Conservation (phyloP, 2,329 filamentous ascomycete species). For the Penicillium capsulatum region DNA sequence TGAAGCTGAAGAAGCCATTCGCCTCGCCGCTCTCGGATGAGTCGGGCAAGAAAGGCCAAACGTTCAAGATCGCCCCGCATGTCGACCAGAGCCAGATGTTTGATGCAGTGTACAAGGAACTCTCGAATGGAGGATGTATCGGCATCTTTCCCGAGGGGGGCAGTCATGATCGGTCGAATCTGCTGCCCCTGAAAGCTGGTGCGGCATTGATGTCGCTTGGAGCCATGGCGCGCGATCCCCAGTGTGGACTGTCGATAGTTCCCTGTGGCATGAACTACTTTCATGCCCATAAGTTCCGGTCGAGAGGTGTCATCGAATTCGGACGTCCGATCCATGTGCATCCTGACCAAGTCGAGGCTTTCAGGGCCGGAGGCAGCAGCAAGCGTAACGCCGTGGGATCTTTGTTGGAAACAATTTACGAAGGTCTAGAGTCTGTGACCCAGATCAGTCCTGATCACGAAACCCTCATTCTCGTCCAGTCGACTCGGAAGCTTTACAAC, state of each 20-base stretch:
- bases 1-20: conserved; percentile 80
- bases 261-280: conserved; percentile 98
- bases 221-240: conserved; percentile 71
- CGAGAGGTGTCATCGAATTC: conserved; percentile 87
- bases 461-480: conserved; percentile 87
- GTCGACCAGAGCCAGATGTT: conserved; percentile 90
- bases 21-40: conserved; percentile 59
- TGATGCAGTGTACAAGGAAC: conserved; percentile 80
- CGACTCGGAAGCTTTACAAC: conserved; percentile 83
- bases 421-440: conserved; percentile 77
- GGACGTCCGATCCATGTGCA: conserved; percentile 83
- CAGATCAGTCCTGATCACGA: conserved; percentile 89
- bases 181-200: conserved; percentile 86
- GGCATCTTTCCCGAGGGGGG: conserved; percentile 95
- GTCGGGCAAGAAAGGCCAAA: conserved; percentile 54
- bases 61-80: conserved; percentile 80
- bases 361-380: conserved; percentile 63
- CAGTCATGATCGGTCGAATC: conserved; percentile 85
- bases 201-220: conserved; percentile 95
- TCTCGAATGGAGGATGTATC: conserved; percentile 79
- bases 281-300: conserved; percentile 94
- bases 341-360: conserved; percentile 74
- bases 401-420: conserved; percentile 71
- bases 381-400: conserved; percentile 23
- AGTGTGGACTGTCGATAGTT: conserved; percentile 83